phyloP scores from a whole-genome alignment of 306 rosid genomes.

The Sindora glabra region DNA sequence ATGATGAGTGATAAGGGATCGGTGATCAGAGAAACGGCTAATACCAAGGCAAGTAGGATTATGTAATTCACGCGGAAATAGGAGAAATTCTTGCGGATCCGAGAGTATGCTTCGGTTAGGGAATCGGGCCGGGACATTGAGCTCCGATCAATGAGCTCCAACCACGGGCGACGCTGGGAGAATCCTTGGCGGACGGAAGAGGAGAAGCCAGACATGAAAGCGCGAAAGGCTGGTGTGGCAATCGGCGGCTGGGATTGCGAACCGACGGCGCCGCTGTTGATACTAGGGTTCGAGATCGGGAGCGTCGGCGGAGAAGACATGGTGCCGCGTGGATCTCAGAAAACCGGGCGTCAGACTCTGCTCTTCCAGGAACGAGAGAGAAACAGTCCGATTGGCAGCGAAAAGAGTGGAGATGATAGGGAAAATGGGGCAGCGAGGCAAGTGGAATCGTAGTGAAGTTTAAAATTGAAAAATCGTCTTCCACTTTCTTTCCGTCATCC shows the following conservation, averaged over 20 bases:
- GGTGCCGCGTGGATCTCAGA: constrained; percentile 29
- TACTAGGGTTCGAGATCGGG: constrained; percentile 55
- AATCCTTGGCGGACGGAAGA: constrained; percentile 61
- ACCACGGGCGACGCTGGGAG: constrained; percentile 89
- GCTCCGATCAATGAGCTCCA: constrained; percentile 64
- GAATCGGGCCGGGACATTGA: constrained; percentile 60
- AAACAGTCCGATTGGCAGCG: too few relatives aligned
- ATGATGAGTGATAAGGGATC: constrained; percentile 76
- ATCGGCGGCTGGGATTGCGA: constrained; percentile 56
- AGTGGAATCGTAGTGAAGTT: too few relatives aligned
- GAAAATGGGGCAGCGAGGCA: too few relatives aligned
- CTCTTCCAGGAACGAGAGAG: too few relatives aligned
- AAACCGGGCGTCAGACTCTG: too few relatives aligned
- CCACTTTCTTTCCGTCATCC: too few relatives aligned
- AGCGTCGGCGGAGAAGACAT: constrained; percentile 78
- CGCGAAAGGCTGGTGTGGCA: constrained; percentile 80
- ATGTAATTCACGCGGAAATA: constrained; percentile 90
- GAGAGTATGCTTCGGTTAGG: constrained; percentile 80
- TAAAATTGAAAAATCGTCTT: too few relatives aligned
- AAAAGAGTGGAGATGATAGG: too few relatives aligned
- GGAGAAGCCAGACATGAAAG: constrained; percentile 64
- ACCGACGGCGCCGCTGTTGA: neutral
- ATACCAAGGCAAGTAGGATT: constrained; percentile 47
- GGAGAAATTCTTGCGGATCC: constrained; percentile 80
- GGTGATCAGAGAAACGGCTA: constrained; percentile 69